Evolutionary conservation across 495 filamentous ascomycete genomes (phyloP).

Genomic region (Evansstolkia leycettana): DNA sequence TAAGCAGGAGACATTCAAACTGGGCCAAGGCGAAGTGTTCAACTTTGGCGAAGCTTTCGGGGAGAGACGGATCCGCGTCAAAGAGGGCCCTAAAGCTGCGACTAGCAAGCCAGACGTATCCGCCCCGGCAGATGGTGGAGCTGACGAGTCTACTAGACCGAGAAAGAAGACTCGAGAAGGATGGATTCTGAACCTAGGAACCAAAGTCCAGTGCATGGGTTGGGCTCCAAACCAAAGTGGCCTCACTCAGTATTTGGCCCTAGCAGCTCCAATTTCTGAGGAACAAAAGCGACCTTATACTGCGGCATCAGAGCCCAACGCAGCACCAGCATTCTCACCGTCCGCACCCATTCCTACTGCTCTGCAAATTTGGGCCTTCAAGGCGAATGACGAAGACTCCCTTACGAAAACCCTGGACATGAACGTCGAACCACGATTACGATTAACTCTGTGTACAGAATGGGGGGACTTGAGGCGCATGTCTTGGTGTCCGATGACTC

Average conservation of each 20-base stretch:
- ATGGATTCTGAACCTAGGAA: conserved; percentile 46
- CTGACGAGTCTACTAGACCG: not conserved
- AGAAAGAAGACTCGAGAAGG: conserved; percentile 29
- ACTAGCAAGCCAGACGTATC: not conserved
- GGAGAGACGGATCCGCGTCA: conserved; percentile 5
- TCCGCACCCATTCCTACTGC: conserved; percentile 32
- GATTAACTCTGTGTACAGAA: conserved; percentile 44
- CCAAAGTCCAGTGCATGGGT: conserved; percentile 36
- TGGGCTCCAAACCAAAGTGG: conserved; percentile 46
- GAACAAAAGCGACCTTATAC: conserved; percentile 18
- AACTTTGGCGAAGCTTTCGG: conserved; percentile 35
- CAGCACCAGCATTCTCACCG: conserved; percentile 34
- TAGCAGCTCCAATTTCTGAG: conserved; percentile 28
- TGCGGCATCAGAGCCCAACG: conserved; percentile 14
- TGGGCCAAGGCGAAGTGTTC: conserved; percentile 28
- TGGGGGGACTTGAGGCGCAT: conserved; percentile 52
- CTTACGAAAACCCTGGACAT: conserved; percentile 26
- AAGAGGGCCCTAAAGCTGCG: not conserved
- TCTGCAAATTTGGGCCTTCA: conserved; percentile 50
- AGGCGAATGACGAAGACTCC: conserved; percentile 15
- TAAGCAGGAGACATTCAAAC: conserved; percentile 25
- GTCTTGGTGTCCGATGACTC: conserved; percentile 48
- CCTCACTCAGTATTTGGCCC: conserved; percentile 41
- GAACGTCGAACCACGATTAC: conserved; percentile 23
- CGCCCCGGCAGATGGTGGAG: not conserved